These are phyloP conservation scores for Botrytis elliptica DNA, from an alignment of 2,329 filamentous ascomycete genomes.

Conservation along the genomic window DNA sequence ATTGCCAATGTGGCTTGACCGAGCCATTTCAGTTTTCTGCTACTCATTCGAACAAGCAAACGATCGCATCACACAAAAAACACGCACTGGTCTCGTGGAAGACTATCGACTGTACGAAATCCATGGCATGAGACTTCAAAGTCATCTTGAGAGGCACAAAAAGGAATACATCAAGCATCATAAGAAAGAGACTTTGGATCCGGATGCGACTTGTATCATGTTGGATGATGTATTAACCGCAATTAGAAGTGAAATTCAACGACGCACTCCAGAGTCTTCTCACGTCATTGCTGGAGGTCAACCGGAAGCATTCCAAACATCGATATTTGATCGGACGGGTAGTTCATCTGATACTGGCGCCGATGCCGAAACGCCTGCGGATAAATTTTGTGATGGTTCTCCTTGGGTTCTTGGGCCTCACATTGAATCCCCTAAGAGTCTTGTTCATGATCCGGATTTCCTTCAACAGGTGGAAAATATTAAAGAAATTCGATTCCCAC, in stretches of 20 bases:
- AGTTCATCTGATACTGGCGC: constrained; percentile 48
- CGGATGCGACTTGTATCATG: constrained; percentile 37
- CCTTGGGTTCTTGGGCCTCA: constrained; percentile 34
- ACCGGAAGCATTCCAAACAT: constrained; percentile 41
- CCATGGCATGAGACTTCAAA: constrained; percentile 49
- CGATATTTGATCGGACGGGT: constrained; percentile 52
- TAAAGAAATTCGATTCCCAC: constrained; percentile 25
- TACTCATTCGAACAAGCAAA: constrained; percentile 49
- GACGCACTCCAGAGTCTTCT: constrained; percentile 45
- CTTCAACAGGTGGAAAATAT: constrained; percentile 21
- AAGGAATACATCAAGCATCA: constrained; percentile 35
- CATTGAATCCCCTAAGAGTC: constrained; percentile 33
- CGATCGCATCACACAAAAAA: constrained; percentile 44
- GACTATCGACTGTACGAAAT: constrained; percentile 54
- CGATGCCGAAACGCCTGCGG: constrained; percentile 42
- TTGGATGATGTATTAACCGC: constrained; percentile 42
- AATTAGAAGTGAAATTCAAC: constrained; percentile 46
- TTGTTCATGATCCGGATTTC: constrained; percentile 30
- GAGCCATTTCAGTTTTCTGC: constrained; percentile 50
- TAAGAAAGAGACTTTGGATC: constrained; percentile 24
- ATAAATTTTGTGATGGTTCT: constrained; percentile 32
- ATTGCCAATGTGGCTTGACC: constrained; percentile 50
- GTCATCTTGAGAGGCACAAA: constrained; percentile 45
- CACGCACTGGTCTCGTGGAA: constrained; percentile 47
- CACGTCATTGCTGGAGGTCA: constrained; percentile 42